Percentiles rank a stretch among this genome's conserved stretches.
phyloP scores from a whole-genome alignment of 1,139 yeast species.

The Chernovozyma sophiae-reginae region DNA sequence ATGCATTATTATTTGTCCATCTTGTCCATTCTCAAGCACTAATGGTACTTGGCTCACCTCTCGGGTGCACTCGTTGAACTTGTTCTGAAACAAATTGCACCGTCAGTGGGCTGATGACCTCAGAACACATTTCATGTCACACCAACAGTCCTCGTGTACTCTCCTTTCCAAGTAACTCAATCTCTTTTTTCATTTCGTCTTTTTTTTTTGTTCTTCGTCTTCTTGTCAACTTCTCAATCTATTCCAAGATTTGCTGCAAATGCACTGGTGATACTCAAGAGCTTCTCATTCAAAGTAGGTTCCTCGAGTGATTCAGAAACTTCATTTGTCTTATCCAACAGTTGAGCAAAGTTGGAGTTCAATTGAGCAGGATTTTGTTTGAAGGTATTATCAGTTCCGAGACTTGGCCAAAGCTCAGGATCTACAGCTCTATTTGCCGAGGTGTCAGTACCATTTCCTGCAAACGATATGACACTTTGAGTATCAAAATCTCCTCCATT shows the following conservation, averaged over 20 bases:
- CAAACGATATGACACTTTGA: conserved; percentile 5
- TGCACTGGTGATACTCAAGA: conserved; percentile 41
- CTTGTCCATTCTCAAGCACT: too few relatives aligned
- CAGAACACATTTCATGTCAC: too few relatives aligned
- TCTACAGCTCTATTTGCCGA: conserved; percentile 25
- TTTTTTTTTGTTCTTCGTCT: too few relatives aligned
- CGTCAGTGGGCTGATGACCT: too few relatives aligned
- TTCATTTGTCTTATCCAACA: conserved; percentile 28
- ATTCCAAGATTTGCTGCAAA: conserved; percentile 41
- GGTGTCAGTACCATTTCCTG: conserved; percentile 8
- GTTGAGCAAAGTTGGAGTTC: conserved; percentile 42
- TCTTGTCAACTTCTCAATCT: too few relatives aligned
- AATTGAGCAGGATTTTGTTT: conserved; percentile 16
- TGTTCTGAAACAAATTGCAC: too few relatives aligned
- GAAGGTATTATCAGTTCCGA: conserved; percentile 14
- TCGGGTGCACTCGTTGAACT: too few relatives aligned
- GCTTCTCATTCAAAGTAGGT: conserved; percentile 44
- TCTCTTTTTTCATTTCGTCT: too few relatives aligned
- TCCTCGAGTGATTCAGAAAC: conserved; percentile 20
- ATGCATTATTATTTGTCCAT: too few relatives aligned
- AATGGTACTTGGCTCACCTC: too few relatives aligned
- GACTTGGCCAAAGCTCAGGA: conserved; percentile 33
- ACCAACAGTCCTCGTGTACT: too few relatives aligned
- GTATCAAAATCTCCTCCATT: conserved; percentile 13
- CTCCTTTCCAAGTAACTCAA: too few relatives aligned